phyloP scores from a whole-genome alignment of 345 rosid species.

The Zanthoxylum bungeanum region DNA sequence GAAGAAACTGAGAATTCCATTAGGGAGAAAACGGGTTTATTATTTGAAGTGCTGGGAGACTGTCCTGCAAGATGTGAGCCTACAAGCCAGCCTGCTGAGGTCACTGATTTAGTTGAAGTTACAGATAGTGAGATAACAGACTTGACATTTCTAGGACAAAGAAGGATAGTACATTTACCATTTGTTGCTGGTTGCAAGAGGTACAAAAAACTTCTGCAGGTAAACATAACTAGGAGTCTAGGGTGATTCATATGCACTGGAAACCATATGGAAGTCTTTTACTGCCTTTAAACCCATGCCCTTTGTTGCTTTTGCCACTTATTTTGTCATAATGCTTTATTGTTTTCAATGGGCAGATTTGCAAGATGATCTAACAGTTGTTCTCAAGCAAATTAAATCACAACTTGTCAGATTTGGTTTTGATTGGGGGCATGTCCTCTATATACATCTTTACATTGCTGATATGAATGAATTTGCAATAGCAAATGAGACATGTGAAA shows the following conservation, averaged over 20 bases:
- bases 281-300: background rate
- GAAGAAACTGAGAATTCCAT: constrained; percentile 16
- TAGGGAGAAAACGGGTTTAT: constrained; percentile 37
- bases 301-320: constrained; percentile 9
- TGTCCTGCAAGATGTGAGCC: constrained; percentile 29
- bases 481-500: constrained; percentile 78
- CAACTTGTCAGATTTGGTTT: constrained; percentile 52
- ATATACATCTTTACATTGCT: constrained; percentile 83
- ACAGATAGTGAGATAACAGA: constrained; percentile 33
- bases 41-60: constrained; percentile 66
- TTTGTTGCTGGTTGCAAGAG: constrained; percentile 83
- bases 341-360: constrained; percentile 41
- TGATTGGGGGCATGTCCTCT: constrained; percentile 80
- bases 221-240: constrained; percentile 21
- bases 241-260: background rate
- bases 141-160: constrained; percentile 48
- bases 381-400: constrained; percentile 55
- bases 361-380: constrained; percentile 64
- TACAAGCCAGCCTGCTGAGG: constrained; percentile 27
- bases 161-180: constrained; percentile 56
- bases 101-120: constrained; percentile 34
- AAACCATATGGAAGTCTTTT: background rate
- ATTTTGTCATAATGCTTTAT: background rate
- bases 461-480: constrained; percentile 75
- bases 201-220: constrained; percentile 52